Evolutionary conservation across 495 filamentous ascomycete species (phyloP).

Genomic region (Wilcoxina mikolae): DNA sequence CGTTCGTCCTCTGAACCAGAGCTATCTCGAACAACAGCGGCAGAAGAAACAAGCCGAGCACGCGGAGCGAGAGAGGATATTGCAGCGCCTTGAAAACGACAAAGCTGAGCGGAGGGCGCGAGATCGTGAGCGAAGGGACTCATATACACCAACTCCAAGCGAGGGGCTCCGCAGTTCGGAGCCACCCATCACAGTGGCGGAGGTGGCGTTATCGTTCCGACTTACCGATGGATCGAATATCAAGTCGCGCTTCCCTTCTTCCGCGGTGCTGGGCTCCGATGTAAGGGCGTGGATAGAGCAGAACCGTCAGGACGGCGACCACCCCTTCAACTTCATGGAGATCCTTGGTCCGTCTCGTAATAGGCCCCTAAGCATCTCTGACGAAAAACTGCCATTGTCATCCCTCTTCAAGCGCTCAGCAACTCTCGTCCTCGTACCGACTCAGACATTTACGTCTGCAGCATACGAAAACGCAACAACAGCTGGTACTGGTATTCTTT

Average conservation of each 20-base stretch:
- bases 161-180: neutral
- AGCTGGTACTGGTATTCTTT: constrained; percentile 26
- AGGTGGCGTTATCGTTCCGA: constrained; percentile 62
- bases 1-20: constrained; percentile 16
- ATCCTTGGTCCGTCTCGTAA: constrained; percentile 67
- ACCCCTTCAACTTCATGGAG: constrained; percentile 70
- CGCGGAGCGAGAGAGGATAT: constrained; percentile 46
- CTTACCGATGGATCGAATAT: constrained; percentile 73
- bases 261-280: constrained; percentile 45
- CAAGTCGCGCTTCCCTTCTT: constrained; percentile 51
- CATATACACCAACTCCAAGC: neutral
- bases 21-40: constrained; percentile 38
- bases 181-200: constrained; percentile 13
- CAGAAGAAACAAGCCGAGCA: constrained; percentile 40
- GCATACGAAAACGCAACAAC: constrained; percentile 38
- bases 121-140: constrained; percentile 36
- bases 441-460: constrained; percentile 40
- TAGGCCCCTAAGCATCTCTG: constrained; percentile 50
- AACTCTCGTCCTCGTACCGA: constrained; percentile 68
- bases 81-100: constrained; percentile 51
- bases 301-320: constrained; percentile 20
- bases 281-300: constrained; percentile 67
- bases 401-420: constrained; percentile 42
- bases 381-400: constrained; percentile 60
- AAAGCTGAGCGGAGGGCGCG: constrained; percentile 45